A percentile compares a stretch with the other conserved stretches of the same genome.
Conservation (phyloP, 805 yeast genomes). For the Schizosaccharomyces lindneri region DNA sequence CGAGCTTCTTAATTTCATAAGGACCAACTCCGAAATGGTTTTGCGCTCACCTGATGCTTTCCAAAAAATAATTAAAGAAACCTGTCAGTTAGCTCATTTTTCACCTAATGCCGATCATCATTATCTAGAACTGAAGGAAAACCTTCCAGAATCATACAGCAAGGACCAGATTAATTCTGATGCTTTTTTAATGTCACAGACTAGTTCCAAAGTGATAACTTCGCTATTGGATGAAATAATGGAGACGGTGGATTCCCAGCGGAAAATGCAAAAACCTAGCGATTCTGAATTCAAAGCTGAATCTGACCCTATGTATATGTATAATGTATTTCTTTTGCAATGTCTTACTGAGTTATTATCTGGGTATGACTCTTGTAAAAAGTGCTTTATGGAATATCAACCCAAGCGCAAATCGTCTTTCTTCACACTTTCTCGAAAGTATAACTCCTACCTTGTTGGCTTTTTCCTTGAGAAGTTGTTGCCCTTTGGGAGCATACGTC, state of each 20-base stretch:
- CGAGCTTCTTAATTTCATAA: background rate
- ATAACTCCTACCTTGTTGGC: background rate
- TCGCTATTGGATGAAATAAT: background rate
- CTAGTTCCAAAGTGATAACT: background rate
- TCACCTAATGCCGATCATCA: background rate
- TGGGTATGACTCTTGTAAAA: constrained; percentile 25
- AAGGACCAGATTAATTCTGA: background rate
- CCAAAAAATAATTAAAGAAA: constrained; percentile 5
- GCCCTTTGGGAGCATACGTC: constrained; percentile 21
- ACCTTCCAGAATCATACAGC: background rate
- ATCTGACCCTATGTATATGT: constrained; percentile 31
- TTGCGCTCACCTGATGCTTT: constrained; percentile 7
- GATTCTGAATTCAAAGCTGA: constrained; percentile 8
- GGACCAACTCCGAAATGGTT: background rate
- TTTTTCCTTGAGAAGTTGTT: constrained; percentile 17
- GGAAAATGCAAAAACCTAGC: background rate
- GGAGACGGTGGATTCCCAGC: background rate
- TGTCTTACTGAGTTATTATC: constrained; percentile 43
- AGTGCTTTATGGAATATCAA: background rate
- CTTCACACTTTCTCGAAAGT: background rate
- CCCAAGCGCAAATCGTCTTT: background rate
- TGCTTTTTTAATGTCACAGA: background rate
- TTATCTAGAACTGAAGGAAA: background rate
- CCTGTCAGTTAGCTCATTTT: constrained; percentile 1
- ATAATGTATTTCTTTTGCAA: constrained; percentile 44